Conservation (phyloP, 352 stramenopile genomes). For the Peronospora belbahrii region DNA sequence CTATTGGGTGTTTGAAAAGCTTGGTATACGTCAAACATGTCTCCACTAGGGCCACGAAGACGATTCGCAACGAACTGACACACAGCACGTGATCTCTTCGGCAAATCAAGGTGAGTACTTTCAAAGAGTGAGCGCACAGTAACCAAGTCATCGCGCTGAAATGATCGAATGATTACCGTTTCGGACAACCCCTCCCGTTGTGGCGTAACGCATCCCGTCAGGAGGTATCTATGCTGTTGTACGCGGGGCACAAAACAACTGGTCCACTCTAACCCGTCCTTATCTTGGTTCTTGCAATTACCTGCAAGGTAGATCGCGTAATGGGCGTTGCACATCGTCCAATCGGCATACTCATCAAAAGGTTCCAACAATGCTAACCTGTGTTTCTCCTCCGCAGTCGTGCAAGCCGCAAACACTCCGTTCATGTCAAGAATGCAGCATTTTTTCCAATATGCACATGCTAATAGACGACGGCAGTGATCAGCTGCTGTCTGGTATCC, state of each 20-base stretch:
- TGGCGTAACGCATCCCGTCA: constrained; percentile 10
- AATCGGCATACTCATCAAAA: constrained; percentile 70
- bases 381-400: constrained; percentile 31
- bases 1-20: constrained; percentile 28
- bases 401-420: constrained; percentile 34
- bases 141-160: constrained; percentile 35
- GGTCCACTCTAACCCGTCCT: constrained; percentile 23
- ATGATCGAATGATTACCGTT: constrained; percentile 38
- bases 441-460: constrained; percentile 23
- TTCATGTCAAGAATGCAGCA: constrained; percentile 65
- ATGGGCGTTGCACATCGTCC: constrained; percentile 54
- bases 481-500: constrained; percentile 32
- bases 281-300: constrained; percentile 14
- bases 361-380: constrained; percentile 43
- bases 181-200: background rate
- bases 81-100: constrained; percentile 43
- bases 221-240: constrained; percentile 15
- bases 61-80: constrained; percentile 60
- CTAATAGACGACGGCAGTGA: constrained; percentile 33
- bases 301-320: constrained; percentile 56
- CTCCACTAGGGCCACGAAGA: constrained; percentile 30
- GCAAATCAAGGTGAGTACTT: constrained; percentile 49
- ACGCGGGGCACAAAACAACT: constrained; percentile 7
- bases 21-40: constrained; percentile 44
- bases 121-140: constrained; percentile 53